A percentile compares a stretch with the other conserved stretches of the same genome.
Conservation (phyloP, 441 rosid genomes). For the Mallotus repandus region DNA sequence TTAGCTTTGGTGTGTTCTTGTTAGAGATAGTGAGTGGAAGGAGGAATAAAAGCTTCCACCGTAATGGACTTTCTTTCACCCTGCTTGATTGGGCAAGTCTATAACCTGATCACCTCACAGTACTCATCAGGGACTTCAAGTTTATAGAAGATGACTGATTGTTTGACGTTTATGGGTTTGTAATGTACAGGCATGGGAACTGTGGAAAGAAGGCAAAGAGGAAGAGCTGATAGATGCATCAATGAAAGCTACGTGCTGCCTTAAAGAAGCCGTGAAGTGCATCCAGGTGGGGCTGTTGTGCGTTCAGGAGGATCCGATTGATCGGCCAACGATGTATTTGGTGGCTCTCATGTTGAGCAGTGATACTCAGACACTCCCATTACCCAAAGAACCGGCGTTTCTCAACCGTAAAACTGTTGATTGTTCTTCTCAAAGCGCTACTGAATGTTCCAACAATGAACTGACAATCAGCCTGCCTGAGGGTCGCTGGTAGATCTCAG, state of each 20-base stretch:
- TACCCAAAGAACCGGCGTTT: slow-evolving; percentile 15
- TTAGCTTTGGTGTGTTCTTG: slow-evolving; percentile 15
- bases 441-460: slow-evolving; percentile 10
- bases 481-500: neutral
- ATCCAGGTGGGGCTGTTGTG: slow-evolving; percentile 10
- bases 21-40: slow-evolving; percentile 13
- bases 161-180: too few species aligned
- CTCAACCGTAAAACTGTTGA: neutral
- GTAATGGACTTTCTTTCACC: slow-evolving; percentile 14
- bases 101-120: too few species aligned
- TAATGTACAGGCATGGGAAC: slow-evolving; percentile 8
- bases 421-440: neutral
- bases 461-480: slow-evolving; percentile 3
- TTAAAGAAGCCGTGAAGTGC: slow-evolving; percentile 1
- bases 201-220: slow-evolving; percentile 7
- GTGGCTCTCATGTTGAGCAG: slow-evolving; percentile 13
- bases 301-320: slow-evolving; percentile 11
- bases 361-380: slow-evolving; percentile 9
- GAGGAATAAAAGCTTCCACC: slow-evolving; percentile 16
- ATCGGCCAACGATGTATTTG: slow-evolving; percentile 13
- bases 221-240: slow-evolving; percentile 8
- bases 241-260: neutral
- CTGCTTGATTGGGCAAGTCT: slow-evolving; percentile 13
- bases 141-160: neutral
- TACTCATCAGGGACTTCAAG: neutral